Evolutionary conservation across 345 rosid species (phyloP), one percentile per base, ranked within the genome.

Genomic region (Brassica nigra): DNA sequence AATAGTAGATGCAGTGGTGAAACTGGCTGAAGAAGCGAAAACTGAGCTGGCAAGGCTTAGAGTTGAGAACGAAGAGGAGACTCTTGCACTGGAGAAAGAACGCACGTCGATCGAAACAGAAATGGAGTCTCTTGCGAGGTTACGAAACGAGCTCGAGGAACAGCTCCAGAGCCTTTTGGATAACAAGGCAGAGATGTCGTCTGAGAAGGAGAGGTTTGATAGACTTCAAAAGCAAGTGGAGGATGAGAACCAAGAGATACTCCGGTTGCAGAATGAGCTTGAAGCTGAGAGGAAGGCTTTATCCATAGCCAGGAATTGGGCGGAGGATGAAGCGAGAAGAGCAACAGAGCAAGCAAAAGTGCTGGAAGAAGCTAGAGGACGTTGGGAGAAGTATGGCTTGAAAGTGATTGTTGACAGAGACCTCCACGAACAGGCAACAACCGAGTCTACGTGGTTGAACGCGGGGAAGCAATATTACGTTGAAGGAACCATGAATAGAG

Each of bases 231-330:
- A 83, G 78, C 91, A 89, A 78, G 85, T 91, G 16, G 98, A 91
- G 80, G 83, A 71, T 54, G 96, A 93, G 80, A 95, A 81, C 84
- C 89, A 87, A 78, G 91, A 89, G 85, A 88, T 91, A 36, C 62
- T 87, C 52, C 84, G 88, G 68, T 83, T 93, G 74, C 97, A 91
- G 63, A 81, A 89, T 57, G 98, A 95, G 70, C 87, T 95, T 68
- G 89, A 91, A 76, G 91, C 90, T 61, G 98, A 93, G 84, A 85
- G 90, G 63, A 93, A 89, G 81, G 93, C 98, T 80, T 82, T 93
- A 84, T 85, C 94, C 29, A 85, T 88, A 88, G 99, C 98, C 84
- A 91, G 99, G 86, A 83, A 90, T 65, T 95, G 99, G 99, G 99
- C 99, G 4, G 91, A 91, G 84, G 94, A 92, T 54, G 99, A 92